A percentile compares a stretch with the other conserved stretches of the same genome.
phyloP scores from a whole-genome alignment of 2,329 filamentous ascomycete species.

The Xylariaceae sp. region DNA sequence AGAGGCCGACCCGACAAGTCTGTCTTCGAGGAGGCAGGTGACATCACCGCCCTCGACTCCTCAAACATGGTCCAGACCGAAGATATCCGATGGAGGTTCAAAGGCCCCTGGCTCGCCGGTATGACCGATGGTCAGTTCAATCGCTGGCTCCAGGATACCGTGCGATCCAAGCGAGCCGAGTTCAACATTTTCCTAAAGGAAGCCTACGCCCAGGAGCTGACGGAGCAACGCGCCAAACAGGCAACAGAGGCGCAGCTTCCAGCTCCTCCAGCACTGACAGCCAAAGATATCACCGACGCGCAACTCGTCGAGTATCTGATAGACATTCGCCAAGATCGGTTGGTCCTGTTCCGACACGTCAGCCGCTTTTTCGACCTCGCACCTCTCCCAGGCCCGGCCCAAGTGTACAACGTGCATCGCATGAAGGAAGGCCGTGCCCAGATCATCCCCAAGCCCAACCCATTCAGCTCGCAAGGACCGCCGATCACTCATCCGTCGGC shows the following conservation, averaged over 20 bases:
- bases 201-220: conserved; percentile 45
- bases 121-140: conserved; percentile 59
- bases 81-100: conserved; percentile 61
- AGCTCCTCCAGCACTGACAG: conserved; percentile 28
- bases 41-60: conserved; percentile 44
- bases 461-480: conserved; percentile 52
- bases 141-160: conserved; percentile 49
- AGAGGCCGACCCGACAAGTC: conserved; percentile 34
- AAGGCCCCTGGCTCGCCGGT: conserved; percentile 62
- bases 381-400: conserved; percentile 37
- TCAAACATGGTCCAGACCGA: conserved; percentile 32
- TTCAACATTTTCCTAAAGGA: conserved; percentile 53
- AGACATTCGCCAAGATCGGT: conserved; percentile 48
- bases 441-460: conserved; percentile 29
- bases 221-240: conserved; percentile 31
- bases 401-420: conserved; percentile 24
- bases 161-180: conserved; percentile 49
- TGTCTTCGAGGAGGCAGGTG: conserved; percentile 57
- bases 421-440: conserved; percentile 20
- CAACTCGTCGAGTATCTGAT: conserved; percentile 52
- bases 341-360: conserved; percentile 50
- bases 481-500: conserved; percentile 59
- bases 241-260: conserved; percentile 38
- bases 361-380: conserved; percentile 61
- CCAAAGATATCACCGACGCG: conserved; percentile 43